Evolutionary conservation across 2,329 filamentous ascomycete genomes (phyloP), one percentile per base, ranked within the genome.

Genomic region (Passalora sequoiae): DNA sequence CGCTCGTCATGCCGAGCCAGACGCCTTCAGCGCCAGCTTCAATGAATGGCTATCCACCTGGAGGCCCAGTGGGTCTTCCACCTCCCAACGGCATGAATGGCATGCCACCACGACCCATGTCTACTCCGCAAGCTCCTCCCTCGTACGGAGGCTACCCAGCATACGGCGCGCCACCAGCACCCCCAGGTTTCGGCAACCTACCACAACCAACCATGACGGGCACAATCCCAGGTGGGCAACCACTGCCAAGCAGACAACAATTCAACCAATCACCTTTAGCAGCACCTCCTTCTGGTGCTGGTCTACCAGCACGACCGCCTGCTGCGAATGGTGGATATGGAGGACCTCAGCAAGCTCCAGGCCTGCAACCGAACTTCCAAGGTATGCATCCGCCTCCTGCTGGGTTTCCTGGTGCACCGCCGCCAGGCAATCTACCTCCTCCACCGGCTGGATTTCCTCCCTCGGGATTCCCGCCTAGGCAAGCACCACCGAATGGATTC

Each of bases 221-320:
- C 20, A 49, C 43, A 20, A 47, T 55, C 13, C 40, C 47, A 1
- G 46, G 45, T 13, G 44, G 42, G 13, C 15, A 20, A 3, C 15
- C 6, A 15, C 47, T 46, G 15, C 48, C 51, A 7, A 31, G 47
- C 9, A 40, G 44, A 24, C 57, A 61, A 49, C 50, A 55, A 17
- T 58, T 54, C 47, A 57, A 55, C 19, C 64, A 63, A 49, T 60
- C 70, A 43, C 72, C 79, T 21, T 74, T 82, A 10, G 74, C 77
- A 10, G 77, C 80, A 36, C 77, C 80, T 24, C 75, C 77, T 10
- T 69, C 75, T 6, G 76, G 75, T 20, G 73, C 76, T 12, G 78
- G 79, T 10, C 62, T 82, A 19, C 83, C 84, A 28, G 80, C 83
- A 44, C 71, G 83, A 28, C 84, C 84, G n/a, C 84, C 84, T 3